A percentile compares a stretch with the other conserved stretches of the same genome.
Conservation (phyloP, 169 alveolate species). For the Babesia gibsoni region DNA sequence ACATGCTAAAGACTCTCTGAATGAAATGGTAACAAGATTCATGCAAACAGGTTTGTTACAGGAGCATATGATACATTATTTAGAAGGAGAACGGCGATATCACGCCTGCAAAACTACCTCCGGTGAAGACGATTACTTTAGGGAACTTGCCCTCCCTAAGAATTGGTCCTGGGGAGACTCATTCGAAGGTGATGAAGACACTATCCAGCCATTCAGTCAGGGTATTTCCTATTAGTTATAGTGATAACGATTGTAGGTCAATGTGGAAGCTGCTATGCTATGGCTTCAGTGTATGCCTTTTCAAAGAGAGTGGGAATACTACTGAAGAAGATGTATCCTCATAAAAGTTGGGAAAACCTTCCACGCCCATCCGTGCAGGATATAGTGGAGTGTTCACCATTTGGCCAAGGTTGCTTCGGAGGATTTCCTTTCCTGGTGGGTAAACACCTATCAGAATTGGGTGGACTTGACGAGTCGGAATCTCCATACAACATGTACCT, state of each 20-base stretch:
- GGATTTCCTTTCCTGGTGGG: conserved; percentile 89
- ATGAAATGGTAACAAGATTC: neutral
- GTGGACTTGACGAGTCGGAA: conserved; percentile 66
- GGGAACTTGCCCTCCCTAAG: conserved; percentile 59
- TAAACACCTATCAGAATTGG: conserved; percentile 80
- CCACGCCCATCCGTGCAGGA: conserved; percentile 58
- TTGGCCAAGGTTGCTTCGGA: conserved; percentile 88
- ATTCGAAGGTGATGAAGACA: conserved; percentile 52
- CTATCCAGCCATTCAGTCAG: conserved; percentile 43
- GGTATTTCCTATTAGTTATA: neutral
- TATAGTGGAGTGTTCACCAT: conserved; percentile 65
- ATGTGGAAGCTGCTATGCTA: conserved; percentile 95
- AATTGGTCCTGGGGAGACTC: conserved; percentile 80
- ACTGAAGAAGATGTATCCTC: conserved; percentile 67
- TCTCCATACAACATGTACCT: conserved; percentile 17
- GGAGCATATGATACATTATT: neutral
- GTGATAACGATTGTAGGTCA: conserved; percentile 38
- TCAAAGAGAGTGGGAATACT: conserved; percentile 83
- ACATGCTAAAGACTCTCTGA: neutral
- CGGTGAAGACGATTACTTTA: conserved; percentile 2
- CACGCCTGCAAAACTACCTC: neutral
- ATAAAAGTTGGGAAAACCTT: conserved; percentile 39
- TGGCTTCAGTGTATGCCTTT: conserved; percentile 80
- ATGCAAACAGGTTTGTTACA: conserved; percentile 7
- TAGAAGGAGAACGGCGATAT: neutral